Base-by-base conservation (phyloP, 1,284 basidiomycete genomes). In the Phellopilus nigrolimitatus region DNA sequence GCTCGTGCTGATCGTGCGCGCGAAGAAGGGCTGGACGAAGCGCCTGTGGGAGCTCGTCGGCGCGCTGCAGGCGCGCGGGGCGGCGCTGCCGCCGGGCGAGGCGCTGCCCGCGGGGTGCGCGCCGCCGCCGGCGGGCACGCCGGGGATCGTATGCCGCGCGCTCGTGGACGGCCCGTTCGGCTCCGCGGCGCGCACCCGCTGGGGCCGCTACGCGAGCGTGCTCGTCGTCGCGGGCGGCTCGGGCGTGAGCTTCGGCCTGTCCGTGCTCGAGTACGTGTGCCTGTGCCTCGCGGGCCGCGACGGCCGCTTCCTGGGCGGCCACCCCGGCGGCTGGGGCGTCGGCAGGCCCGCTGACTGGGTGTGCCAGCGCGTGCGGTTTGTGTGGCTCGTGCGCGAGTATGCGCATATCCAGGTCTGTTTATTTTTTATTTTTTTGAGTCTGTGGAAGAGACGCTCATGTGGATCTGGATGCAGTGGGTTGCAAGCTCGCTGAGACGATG, bases 341-440 rank as follows among this genome's bases (percentile, higher is more conserved):
- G 64, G 64, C 1, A 60, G 59, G 34, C 61, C 61, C 13, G 64
- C 64, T 2, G 71, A 68, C 37, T 80, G 76, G 58, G 69, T 71
- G 53, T 80, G 79, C 1, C 71, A 66, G 34, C 75, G 88, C 1
- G 75, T 92, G 0, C 74, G 89, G 21, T 91, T 94, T 58, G 78
- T 93, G 2, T 94, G 91, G 91, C 76, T 93, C 43, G 74, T 91
- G 43, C 74, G 88, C 46, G 91, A 93, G 63, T 91, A 55, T 38
- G 52, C 49, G 24, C 49, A 55, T 38, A 51, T 55, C 2, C 53
- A 51, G 36, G 45, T 85, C 62, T 77, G 87, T 87, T 53, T 65
- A 79, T 73, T 9, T 9, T 24, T 9, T 45, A 46, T 41, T 46
- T 34, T 39, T 51, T 49, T 56, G 22, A 15, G 22, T 37, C 27